These are phyloP conservation scores for Termitomyces sp. DNA, from an alignment of 768 basidiomycete species.

Conservation along the genomic window DNA sequence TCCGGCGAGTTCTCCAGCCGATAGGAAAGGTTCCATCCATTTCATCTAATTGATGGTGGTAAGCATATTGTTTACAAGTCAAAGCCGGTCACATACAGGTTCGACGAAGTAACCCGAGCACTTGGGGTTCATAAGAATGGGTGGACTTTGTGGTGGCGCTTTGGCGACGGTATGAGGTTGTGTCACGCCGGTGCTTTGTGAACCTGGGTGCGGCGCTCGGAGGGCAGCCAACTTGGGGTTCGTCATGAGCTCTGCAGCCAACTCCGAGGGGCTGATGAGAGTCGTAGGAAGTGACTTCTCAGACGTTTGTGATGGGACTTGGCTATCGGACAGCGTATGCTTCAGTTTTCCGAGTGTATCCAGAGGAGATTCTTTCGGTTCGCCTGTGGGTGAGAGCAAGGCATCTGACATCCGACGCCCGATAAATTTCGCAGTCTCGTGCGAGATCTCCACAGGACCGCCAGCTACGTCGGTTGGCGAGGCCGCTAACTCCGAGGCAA, in stretches of 20 bases:
- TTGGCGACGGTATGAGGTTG: constrained; percentile 21
- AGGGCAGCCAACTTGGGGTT: constrained; percentile 43
- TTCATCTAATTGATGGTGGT: constrained; percentile 56
- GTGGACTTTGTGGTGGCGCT: constrained; percentile 45
- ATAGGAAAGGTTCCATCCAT: constrained; percentile 91
- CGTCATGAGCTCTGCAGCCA: constrained; percentile 38
- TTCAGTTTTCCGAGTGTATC: constrained; percentile 14
- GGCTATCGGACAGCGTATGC: constrained; percentile 6
- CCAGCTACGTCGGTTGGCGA: constrained; percentile 2
- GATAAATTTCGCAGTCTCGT: constrained; percentile 28
- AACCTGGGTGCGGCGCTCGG: constrained; percentile 19
- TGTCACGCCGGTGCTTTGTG: constrained; percentile 9
- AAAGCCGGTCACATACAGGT: constrained; percentile 49
- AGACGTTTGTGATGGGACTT: constrained; percentile 5
- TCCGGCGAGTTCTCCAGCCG: constrained; percentile 74
- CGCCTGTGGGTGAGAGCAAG: constrained; percentile 27
- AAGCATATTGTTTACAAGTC: neutral
- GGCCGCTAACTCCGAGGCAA: neutral
- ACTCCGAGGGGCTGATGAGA: constrained; percentile 34
- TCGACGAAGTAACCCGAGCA: constrained; percentile 98
- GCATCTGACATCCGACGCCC: constrained; percentile 43
- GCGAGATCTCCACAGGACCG: constrained; percentile 12
- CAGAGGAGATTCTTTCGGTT: constrained; percentile 12
- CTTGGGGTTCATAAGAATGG: constrained; percentile 72
- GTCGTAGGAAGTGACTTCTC: constrained; percentile 24